Conservation (phyloP, 202 grass and related monocot genomes). For the Carex arenaria region DNA sequence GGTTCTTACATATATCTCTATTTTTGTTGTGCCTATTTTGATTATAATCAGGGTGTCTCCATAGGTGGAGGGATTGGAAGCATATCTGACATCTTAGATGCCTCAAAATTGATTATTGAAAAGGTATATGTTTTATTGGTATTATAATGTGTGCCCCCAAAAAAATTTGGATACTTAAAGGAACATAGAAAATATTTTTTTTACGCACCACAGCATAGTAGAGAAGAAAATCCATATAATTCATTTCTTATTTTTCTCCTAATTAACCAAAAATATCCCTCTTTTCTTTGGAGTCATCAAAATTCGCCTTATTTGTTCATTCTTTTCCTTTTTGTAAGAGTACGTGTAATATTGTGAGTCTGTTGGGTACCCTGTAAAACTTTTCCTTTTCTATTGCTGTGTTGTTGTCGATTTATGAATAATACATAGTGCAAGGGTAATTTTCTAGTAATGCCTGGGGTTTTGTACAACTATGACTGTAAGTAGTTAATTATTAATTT, state of each 20-base stretch:
- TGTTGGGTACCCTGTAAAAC: background rate
- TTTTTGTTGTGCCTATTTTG: constrained; percentile 18
- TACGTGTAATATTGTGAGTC: background rate
- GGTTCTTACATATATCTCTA: background rate
- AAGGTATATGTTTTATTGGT: constrained; percentile 37
- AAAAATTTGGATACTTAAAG: background rate
- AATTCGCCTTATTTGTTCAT: background rate
- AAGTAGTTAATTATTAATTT: background rate
- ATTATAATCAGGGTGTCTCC: constrained; percentile 67
- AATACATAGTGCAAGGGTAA: background rate
- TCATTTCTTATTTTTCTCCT: background rate
- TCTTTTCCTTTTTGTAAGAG: background rate
- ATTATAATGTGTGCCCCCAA: background rate
- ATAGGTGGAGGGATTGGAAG: constrained; percentile 87
- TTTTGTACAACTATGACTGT: background rate
- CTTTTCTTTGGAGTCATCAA: background rate
- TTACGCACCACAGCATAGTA: background rate
- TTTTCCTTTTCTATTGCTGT: background rate
- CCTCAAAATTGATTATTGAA: constrained; percentile 65
- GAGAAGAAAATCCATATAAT: background rate
- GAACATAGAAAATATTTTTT: background rate
- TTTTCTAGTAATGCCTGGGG: background rate
- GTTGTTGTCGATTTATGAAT: background rate
- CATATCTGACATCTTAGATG: constrained; percentile 81
- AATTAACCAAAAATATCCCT: background rate